Percentiles rank a stretch among this genome's conserved stretches.
These are phyloP conservation scores for Pythium scleroteichum DNA, from an alignment of 352 stramenopile species.

Conservation along the genomic window DNA sequence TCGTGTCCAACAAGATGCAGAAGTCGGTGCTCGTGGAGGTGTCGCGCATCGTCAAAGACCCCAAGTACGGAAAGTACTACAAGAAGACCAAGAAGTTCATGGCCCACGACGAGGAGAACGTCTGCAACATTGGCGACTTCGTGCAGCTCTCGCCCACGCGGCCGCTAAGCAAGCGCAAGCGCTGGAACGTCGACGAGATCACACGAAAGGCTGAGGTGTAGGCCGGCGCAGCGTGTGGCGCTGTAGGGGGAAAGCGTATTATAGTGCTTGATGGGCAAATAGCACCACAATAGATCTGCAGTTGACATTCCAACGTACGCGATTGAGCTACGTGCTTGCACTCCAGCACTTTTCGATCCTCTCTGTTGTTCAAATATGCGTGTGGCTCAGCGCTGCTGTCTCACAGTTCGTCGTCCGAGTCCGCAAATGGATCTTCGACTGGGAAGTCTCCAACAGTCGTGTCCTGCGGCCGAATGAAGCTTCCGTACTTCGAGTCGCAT, in stretches of 20 bases:
- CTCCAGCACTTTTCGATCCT: too few species aligned
- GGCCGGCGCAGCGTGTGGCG: conserved; percentile 7
- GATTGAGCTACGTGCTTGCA: background rate
- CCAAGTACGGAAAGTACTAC: conserved; percentile 94
- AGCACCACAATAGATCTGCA: conserved; percentile 25
- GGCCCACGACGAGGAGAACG: conserved; percentile 95
- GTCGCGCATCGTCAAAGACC: conserved; percentile 92
- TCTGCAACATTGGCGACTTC: conserved; percentile 90
- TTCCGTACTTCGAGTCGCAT: conserved; percentile 89
- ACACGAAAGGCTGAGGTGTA: conserved; percentile 87
- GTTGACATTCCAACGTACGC: conserved; percentile 3
- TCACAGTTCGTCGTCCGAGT: conserved; percentile 79
- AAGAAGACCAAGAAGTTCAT: conserved; percentile 98
- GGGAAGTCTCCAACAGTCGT: conserved; percentile 94
- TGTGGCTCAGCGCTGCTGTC: too few species aligned
- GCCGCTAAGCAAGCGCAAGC: conserved; percentile 86
- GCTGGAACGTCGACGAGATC: conserved; percentile 90
- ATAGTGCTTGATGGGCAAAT: conserved; percentile 12
- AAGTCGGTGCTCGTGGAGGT: conserved; percentile 96
- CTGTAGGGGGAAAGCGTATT: conserved; percentile 17
- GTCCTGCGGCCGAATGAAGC: conserved; percentile 95
- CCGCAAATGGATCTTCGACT: conserved; percentile 72
- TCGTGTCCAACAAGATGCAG: conserved; percentile 97
- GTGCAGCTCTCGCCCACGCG: conserved; percentile 76
- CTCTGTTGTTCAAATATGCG: too few species aligned